phyloP scores from a whole-genome alignment of 164 flowering plant species.

The Cinnamomum micranthum region DNA sequence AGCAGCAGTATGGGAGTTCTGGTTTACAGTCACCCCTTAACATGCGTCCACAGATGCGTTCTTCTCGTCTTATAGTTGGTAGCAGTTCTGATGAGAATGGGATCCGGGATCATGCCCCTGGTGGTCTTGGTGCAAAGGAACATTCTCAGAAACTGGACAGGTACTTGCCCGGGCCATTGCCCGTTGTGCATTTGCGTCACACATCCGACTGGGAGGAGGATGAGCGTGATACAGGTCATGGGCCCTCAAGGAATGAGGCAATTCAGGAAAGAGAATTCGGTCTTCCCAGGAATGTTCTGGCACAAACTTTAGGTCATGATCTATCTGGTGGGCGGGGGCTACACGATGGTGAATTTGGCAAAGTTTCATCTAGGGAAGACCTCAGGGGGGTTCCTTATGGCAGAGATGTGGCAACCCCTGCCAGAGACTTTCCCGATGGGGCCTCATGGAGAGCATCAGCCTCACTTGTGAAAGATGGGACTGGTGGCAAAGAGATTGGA shows the following conservation, averaged over 20 bases:
- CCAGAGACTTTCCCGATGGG: conserved; percentile 57
- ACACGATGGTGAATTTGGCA: conserved; percentile 51
- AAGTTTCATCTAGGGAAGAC: conserved; percentile 45
- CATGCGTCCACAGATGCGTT: conserved; percentile 39
- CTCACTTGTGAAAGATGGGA: conserved; percentile 36
- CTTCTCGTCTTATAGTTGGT: conserved; percentile 25
- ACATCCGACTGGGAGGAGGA: conserved; percentile 98
- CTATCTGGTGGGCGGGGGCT: conserved; percentile 36
- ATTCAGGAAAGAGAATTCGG: conserved; percentile 71
- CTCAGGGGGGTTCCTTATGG: conserved; percentile 20
- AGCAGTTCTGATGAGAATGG: conserved; percentile 19
- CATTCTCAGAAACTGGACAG: conserved; percentile 42
- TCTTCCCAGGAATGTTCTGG: conserved; percentile 45
- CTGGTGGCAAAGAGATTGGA: conserved; percentile 26
- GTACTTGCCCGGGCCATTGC: conserved; percentile 60
- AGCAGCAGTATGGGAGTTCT: conserved; percentile 25
- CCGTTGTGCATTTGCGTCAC: conserved; percentile 63
- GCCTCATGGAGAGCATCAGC: conserved; percentile 57
- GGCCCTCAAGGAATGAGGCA: conserved; percentile 42
- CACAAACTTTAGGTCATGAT: conserved; percentile 40
- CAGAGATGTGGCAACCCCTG: conserved; percentile 26
- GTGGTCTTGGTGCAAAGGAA: conserved; percentile 6
- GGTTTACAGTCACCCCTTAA: conserved; percentile 24
- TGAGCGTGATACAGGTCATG: conserved; percentile 84
- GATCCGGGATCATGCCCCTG: conserved; percentile 13